These are phyloP conservation scores for Xylaria arbuscula DNA, from an alignment of 2,329 filamentous ascomycete species.

Conservation along the genomic window DNA sequence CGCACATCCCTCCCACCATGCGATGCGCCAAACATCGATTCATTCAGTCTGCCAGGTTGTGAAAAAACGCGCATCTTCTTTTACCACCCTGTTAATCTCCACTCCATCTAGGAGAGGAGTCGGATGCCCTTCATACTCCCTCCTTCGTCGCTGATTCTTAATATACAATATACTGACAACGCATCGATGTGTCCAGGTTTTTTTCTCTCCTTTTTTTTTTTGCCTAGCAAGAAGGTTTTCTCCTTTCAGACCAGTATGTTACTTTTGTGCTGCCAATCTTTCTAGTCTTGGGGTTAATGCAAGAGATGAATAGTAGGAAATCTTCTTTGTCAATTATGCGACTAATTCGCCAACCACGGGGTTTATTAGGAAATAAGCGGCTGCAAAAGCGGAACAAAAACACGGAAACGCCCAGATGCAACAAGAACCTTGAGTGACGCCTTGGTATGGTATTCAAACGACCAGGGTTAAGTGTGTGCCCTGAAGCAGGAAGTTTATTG, in stretches of 20 bases:
- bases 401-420: constrained; percentile 42
- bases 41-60: constrained; percentile 36
- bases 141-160: constrained; percentile 22
- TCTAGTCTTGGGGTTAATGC: constrained; percentile 34
- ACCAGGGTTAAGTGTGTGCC: constrained; percentile 23
- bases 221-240: not conserved
- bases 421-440: constrained; percentile 39
- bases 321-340: constrained; percentile 30
- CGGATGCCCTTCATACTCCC: constrained; percentile 25
- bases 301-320: constrained; percentile 25
- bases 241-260: constrained; percentile 17
- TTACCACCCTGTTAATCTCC: constrained; percentile 23
- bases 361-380: constrained; percentile 15
- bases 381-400: constrained; percentile 24
- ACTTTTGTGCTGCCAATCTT: constrained; percentile 31
- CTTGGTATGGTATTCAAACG: constrained; percentile 48
- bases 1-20: constrained; percentile 4
- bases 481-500: constrained; percentile 27
- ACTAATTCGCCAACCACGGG: constrained; percentile 18
- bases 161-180: constrained; percentile 33
- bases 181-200: constrained; percentile 20
- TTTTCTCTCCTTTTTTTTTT: constrained; percentile 25
- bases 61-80: constrained; percentile 19
- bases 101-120: constrained; percentile 29
- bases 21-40: constrained; percentile 27